These are phyloP conservation scores for Melanomma pulvis-pyrius DNA, from an alignment of 495 filamentous ascomycete species.

Conservation along the genomic window DNA sequence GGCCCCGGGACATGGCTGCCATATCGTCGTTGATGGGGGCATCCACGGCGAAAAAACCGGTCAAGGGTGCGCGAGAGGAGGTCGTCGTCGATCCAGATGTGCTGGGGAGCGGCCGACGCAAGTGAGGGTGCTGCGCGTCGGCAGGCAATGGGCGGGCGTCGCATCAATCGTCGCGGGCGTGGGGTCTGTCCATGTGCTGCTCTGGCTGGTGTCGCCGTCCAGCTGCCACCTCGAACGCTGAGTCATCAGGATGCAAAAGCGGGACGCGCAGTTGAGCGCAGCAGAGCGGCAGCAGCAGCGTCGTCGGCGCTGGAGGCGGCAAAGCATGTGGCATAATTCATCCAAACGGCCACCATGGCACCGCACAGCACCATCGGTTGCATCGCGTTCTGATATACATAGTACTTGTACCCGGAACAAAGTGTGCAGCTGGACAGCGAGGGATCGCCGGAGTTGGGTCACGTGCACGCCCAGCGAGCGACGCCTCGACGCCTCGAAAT, in stretches of 20 bases:
- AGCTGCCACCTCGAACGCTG: background rate
- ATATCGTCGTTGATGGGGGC: slow-evolving; percentile 28
- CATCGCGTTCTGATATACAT: background rate
- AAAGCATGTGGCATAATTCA: background rate
- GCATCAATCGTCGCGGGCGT: slow-evolving; percentile 35
- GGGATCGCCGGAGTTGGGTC: background rate
- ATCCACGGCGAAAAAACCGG: slow-evolving; percentile 18
- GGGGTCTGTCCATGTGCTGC: background rate
- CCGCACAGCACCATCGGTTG: background rate
- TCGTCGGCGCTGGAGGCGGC: background rate
- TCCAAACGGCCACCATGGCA: background rate
- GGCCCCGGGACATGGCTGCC: slow-evolving; percentile 42
- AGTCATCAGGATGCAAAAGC: background rate
- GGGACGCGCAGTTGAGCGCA: too few relatives aligned
- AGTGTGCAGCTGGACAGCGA: background rate
- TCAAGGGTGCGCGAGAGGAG: slow-evolving; percentile 19
- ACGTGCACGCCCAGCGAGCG: background rate
- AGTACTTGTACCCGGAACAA: too few relatives aligned
- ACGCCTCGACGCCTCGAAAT: background rate
- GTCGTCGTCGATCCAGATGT: slow-evolving; percentile 36
- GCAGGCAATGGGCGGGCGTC: slow-evolving; percentile 32
- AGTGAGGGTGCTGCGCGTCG: slow-evolving; percentile 33
- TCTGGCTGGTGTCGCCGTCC: background rate
- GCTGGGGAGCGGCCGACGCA: background rate
- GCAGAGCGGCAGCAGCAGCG: too few relatives aligned